phyloP scores from a whole-genome alignment of 192 early-diverging fungal genomes.

The Mortierella hygrophila region DNA sequence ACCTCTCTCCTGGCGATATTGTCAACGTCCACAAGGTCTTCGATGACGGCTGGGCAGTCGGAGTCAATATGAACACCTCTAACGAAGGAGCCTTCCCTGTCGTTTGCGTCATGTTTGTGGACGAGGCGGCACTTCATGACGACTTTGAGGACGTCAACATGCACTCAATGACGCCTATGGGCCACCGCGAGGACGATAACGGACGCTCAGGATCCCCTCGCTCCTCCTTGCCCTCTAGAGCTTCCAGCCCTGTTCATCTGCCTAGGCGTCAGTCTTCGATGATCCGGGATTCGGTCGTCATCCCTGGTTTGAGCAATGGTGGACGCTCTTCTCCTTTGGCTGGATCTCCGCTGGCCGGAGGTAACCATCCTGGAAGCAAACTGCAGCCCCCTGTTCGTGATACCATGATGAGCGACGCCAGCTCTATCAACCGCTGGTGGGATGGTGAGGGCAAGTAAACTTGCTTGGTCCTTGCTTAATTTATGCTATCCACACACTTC shows the following conservation, averaged over 20 bases:
- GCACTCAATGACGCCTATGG: conserved; percentile 54
- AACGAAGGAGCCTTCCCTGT: conserved; percentile 87
- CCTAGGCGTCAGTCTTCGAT: conserved; percentile 51
- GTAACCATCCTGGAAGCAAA: conserved; percentile 9
- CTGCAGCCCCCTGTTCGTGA: conserved; percentile 34
- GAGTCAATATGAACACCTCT: conserved; percentile 79
- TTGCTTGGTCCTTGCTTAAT: not conserved
- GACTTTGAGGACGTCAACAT: conserved; percentile 57
- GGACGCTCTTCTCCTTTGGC: conserved; percentile 14
- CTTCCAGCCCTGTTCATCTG: conserved; percentile 41
- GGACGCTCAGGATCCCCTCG: conserved; percentile 1
- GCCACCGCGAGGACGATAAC: conserved; percentile 41
- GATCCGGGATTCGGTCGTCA: conserved; percentile 36
- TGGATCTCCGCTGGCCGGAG: conserved; percentile 52
- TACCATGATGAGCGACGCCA: conserved; percentile 56
- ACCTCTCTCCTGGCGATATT: conserved; percentile 75
- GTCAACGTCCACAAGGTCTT: conserved; percentile 79
- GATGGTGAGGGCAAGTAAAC: conserved; percentile 39
- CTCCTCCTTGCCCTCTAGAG: conserved; percentile 28
- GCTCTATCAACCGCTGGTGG: conserved; percentile 57
- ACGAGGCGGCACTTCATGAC: conserved; percentile 41
- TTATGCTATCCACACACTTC: not conserved
- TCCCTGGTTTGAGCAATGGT: conserved; percentile 12
- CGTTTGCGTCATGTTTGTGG: conserved; percentile 74
- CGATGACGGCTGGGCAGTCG: conserved; percentile 94